Base-by-base conservation (phyloP, 139 green algal genomes). In the Spirogloea muscicola region DNA sequence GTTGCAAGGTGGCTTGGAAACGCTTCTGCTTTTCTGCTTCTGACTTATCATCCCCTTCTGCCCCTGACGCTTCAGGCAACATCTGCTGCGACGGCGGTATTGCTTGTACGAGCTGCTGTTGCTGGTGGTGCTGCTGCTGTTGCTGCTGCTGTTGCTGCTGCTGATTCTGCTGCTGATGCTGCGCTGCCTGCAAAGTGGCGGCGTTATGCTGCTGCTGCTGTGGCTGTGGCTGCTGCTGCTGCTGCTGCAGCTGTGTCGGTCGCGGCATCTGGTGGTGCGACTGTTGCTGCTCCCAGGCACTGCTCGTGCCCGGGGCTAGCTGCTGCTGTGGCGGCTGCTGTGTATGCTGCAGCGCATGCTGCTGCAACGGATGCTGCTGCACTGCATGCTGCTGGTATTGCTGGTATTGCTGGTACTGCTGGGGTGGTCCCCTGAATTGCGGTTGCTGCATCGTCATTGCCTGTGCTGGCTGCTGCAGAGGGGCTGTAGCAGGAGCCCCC, bases 51-150 rank as follows among this genome's bases (percentile, higher is more conserved):
- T n/a, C n/a, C n/a, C n/a, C n/a, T n/a, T n/a, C n/a, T n/a, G n/a
- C n/a, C n/a, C n/a, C n/a, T n/a, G n/a, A n/a, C n/a, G n/a, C n/a
- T n/a, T n/a, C n/a, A n/a, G n/a, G n/a, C n/a, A n/a, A n/a, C n/a
- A n/a, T n/a, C n/a, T n/a, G n/a, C n/a, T n/a, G n/a, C n/a, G n/a
- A n/a, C n/a, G n/a, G n/a, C n/a, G n/a, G n/a, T n/a, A n/a, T n/a
- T n/a, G n/a, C n/a, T n/a, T n/a, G n/a, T n/a, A n/a, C n/a, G n/a
- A n/a, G 60, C 31, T 58, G 55, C 67, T 76, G 67, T 41, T 44
- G 60, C 59, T 18, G 27, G 36, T 76, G 67, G 37, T 51, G n/a
- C 59, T 77, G 69, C 69, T 72, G 58, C 69, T 77, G 69, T 31
- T 37, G 37, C 5, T 55, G 58, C 43, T 77, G 69, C 3, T 77